phyloP scores from a whole-genome alignment of 345 rosid genomes.

The Hevea brasiliensis region DNA sequence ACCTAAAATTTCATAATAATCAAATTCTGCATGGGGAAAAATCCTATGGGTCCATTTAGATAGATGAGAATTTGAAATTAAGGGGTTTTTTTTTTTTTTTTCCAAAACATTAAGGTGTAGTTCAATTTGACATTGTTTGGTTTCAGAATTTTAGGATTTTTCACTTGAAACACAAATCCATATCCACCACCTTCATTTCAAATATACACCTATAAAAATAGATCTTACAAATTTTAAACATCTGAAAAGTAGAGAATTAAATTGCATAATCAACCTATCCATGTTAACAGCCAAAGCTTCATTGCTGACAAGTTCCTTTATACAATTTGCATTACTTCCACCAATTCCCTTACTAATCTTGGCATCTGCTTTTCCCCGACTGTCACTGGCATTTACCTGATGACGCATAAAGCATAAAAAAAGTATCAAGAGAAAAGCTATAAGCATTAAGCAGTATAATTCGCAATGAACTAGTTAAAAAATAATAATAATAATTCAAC shows the following conservation, averaged over 20 bases:
- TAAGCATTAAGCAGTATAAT: slow-evolving; percentile 12
- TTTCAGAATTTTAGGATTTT: too few species aligned
- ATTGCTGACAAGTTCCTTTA: slow-evolving; percentile 94
- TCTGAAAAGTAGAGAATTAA: background rate
- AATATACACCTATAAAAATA: too few species aligned
- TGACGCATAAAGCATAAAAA: background rate
- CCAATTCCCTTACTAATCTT: slow-evolving; percentile 80
- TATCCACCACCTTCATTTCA: too few species aligned
- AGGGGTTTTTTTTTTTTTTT: too few species aligned
- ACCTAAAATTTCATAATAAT: slow-evolving; percentile 44
- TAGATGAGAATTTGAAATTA: too few species aligned
- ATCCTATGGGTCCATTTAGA: too few species aligned
- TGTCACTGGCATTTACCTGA: slow-evolving; percentile 98
- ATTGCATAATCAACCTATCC: slow-evolving; percentile 51
- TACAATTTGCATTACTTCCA: slow-evolving; percentile 94
- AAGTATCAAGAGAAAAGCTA: background rate
- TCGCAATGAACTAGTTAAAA: slow-evolving; percentile 5
- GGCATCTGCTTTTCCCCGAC: slow-evolving; percentile 89
- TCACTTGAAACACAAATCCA: too few species aligned
- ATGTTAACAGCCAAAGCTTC: slow-evolving; percentile 59
- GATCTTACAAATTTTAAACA: background rate
- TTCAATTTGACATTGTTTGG: too few species aligned
- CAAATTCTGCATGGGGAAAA: background rate
- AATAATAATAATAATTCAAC: slow-evolving; percentile 7
- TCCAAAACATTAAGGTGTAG: too few species aligned